A percentile compares a stretch with the other conserved stretches of the same genome.
Conservation (phyloP, 2,329 filamentous ascomycete genomes). For the Gaeumannomyces tritici region DNA sequence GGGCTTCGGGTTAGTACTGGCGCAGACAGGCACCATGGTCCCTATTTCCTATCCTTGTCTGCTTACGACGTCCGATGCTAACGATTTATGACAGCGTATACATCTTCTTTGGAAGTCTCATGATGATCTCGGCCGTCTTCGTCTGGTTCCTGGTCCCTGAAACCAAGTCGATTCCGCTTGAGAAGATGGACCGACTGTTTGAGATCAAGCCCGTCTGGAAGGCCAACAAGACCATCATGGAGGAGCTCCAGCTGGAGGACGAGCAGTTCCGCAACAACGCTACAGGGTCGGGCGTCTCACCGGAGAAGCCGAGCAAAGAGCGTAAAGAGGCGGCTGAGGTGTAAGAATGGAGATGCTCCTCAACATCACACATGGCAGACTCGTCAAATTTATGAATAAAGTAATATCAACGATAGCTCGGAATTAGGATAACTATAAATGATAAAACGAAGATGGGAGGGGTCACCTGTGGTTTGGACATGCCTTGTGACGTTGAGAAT, state of each 20-base stretch:
- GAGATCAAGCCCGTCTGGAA: constrained; percentile 32
- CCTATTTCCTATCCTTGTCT: constrained; percentile 24
- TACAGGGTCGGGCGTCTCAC: not conserved
- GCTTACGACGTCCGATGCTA: constrained; percentile 6
- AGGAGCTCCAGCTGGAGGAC: constrained; percentile 21
- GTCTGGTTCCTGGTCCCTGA: constrained; percentile 56
- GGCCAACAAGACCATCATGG: constrained; percentile 34
- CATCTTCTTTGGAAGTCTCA: constrained; percentile 58
- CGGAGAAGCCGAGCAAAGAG: not conserved
- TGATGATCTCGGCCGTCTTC: constrained; percentile 47
- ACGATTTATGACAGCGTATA: constrained; percentile 48
- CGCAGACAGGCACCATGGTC: no score
- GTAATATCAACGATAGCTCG: not conserved
- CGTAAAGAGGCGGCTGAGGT: not conserved
- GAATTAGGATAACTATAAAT: not conserved
- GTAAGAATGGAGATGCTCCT: not conserved
- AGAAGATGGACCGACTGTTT: constrained; percentile 56
- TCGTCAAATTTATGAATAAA: no score
- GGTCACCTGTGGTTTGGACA: no score
- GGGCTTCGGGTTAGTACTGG: not conserved
- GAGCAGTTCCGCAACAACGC: constrained; percentile 3
- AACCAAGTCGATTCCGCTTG: constrained; percentile 56
- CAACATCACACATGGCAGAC: not conserved
- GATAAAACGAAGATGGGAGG: not conserved
- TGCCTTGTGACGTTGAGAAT: no score